Base-by-base conservation (phyloP, 306 rosid species). In the Canavalia ensiformis region DNA sequence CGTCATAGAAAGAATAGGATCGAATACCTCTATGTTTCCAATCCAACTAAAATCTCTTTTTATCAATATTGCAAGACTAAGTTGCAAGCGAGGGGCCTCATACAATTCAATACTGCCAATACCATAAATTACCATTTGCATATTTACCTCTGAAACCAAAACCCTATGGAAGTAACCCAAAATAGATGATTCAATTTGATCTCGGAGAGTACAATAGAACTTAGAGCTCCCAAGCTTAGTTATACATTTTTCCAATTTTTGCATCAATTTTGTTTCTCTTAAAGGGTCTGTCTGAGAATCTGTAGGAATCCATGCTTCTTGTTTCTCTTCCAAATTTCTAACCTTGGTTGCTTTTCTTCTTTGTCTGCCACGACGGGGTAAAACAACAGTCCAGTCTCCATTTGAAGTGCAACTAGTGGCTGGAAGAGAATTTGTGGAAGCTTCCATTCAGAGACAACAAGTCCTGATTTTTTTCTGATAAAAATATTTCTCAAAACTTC, bases 41-140 rank as follows among this genome's bases (percentile, higher is more conserved):
- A 92, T 90, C 97, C 95, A 92, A 35, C 51, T 45, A 65, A 91
- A 74, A 54, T 89, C 87, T 66, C 83, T 88, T 52, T 83, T 84
- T 89, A 91, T 42, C 85, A 89, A 80, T 45, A 87, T 80, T 41
- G 95, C 95, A 59, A 91, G 83, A 81, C 95, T 82, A 35, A 91
- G 95, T 85, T 89, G 95, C 84, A 91, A 71, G 3, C 91, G 83
- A 56, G 95, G 97, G 28, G 88, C 81, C 51, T 90, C 94, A 12
- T 91, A 92, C 45, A 82, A 76, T 73, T 92, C 95, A 31, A 95
- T 86, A 77, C 98, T 95, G 80, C 98, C 97, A 46, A 92, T 88
- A 30, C 97, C 98, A 54, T 92, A 95, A 8, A 92, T 83, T 29
- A 95, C 92, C 97, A 95, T 87, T 71, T 79, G 86, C 94, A 95